These are phyloP conservation scores for Kingdonia uniflora DNA, from an alignment of 164 flowering plant genomes.

Conservation along the genomic window DNA sequence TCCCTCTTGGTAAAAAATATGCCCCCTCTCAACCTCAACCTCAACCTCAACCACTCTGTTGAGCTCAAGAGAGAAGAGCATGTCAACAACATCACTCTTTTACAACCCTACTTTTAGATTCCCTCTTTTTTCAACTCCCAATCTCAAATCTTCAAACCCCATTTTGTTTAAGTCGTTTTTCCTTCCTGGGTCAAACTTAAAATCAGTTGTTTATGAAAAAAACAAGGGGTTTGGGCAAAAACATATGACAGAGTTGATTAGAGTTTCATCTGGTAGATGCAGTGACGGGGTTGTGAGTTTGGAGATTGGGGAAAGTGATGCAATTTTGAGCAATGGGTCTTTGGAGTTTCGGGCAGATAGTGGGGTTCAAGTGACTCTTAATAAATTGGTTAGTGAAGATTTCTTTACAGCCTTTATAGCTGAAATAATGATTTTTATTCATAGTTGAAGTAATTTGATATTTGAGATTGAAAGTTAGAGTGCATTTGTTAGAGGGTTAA, in stretches of 20 bases:
- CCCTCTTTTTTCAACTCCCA: conserved; percentile 4
- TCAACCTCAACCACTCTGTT: no score
- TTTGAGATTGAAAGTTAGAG: neutral
- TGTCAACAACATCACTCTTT: conserved; percentile 8
- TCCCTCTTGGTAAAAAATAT: no score
- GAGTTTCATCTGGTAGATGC: conserved; percentile 12
- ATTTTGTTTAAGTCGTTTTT: conserved; percentile 4
- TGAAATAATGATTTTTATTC: neutral
- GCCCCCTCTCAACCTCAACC: no score
- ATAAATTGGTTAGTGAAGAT: conserved; percentile 43
- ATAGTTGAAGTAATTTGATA: conserved; percentile 2
- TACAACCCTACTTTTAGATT: no score
- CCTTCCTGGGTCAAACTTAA: conserved; percentile 4
- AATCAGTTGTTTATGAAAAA: conserved; percentile 8
- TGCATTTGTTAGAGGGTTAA: neutral
- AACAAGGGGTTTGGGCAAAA: no score
- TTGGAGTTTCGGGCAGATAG: conserved; percentile 8
- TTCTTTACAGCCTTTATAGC: neutral
- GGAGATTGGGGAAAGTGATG: conserved; percentile 27
- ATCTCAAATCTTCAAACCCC: conserved; percentile 11
- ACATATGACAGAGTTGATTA: conserved; percentile 19
- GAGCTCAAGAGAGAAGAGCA: no score
- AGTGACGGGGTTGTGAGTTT: conserved; percentile 17
- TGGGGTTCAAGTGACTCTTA: conserved; percentile 41
- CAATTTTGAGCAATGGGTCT: conserved; percentile 22